Base-by-base conservation (phyloP, 768 basidiomycete genomes). In the Agaricus sinodeliciosus region DNA sequence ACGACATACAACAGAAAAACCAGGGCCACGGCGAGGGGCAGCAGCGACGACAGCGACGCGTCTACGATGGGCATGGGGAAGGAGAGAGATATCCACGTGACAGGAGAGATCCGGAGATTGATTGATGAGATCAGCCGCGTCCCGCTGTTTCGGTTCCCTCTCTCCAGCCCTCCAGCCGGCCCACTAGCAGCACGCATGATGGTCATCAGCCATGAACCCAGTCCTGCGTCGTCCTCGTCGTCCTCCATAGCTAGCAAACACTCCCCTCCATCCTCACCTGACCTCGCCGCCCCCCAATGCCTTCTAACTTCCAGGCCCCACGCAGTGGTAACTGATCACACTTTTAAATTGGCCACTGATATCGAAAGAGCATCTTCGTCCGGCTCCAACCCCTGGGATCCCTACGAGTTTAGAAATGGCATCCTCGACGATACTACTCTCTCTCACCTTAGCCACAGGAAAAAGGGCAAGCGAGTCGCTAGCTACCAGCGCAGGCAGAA, bases 401-500 rank as follows among this genome's bases (percentile, higher is more conserved):
- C 90, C 2, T 92, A 76, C 68, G 78, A 72, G 56, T 73, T 91
- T 60, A 77, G 78, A 49, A 73, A 68, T 55, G 84, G 81, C 9
- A 55, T 87, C 55, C 76, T 85, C 60, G 69, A 81, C 9, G 81
- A 84, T 40, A 77, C 76, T 36, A 76, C 88, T 59, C 78, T 93
- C 42, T 65, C 69, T n/a, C 77, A 73, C 48, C 65, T 93, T 36
- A 79, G 87, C 45, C 74, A 75, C 31, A 72, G 76, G 25, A 81
- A 73, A 64, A 75, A 69, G 25, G 84, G 85, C 51, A 88, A 81
- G 64, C 68, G 69, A 18, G 65, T 90, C 43, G 89, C 81, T 47
- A 71, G 67, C 43, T 90, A 84, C 62, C 86, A 90, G 48, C 67
- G 73, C 41, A 78, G 72, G 55, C 87, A 93, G 65, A 93, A 93